A percentile compares a stretch with the other conserved stretches of the same genome.
Evolutionary conservation across 1,139 yeast species (phyloP).

Genomic region (Blastobotrys niveus): DNA sequence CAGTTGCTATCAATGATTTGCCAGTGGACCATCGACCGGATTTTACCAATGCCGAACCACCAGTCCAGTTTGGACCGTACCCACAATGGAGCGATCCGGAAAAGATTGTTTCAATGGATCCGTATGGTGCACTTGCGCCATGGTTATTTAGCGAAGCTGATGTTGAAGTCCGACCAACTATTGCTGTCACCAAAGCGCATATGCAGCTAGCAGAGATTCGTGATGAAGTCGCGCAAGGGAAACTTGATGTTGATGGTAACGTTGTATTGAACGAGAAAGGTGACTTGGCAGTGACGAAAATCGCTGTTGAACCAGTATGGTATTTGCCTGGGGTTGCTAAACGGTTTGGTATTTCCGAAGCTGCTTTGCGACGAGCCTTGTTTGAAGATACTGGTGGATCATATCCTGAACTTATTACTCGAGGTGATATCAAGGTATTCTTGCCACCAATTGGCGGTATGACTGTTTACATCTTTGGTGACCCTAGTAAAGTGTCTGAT

Average conservation of each 20-base stretch:
- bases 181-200: conserved; percentile 57
- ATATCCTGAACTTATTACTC: conserved; percentile 57
- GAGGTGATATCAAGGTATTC: conserved; percentile 57
- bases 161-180: conserved; percentile 54
- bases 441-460: conserved; percentile 61
- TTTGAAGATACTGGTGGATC: conserved; percentile 62
- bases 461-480: conserved; percentile 57
- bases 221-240: conserved; percentile 48
- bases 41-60: conserved; percentile 58
- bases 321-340: conserved; percentile 59
- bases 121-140: conserved; percentile 57
- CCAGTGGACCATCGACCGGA: conserved; percentile 49
- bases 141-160: conserved; percentile 45
- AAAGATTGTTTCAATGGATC: conserved; percentile 57
- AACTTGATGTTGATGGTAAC: conserved; percentile 50
- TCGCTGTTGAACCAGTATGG: conserved; percentile 66
- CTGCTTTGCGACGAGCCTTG: conserved; percentile 49
- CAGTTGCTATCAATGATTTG: conserved; percentile 51
- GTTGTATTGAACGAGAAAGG: conserved; percentile 51
- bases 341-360: conserved; percentile 51
- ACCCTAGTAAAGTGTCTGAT: conserved; percentile 48
- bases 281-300: conserved; percentile 53
- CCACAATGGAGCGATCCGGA: conserved; percentile 49
- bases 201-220: conserved; percentile 52
- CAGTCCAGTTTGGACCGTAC: conserved; percentile 46